Conservation (phyloP, 345 rosid species). For the Tarenaya hassleriana region DNA sequence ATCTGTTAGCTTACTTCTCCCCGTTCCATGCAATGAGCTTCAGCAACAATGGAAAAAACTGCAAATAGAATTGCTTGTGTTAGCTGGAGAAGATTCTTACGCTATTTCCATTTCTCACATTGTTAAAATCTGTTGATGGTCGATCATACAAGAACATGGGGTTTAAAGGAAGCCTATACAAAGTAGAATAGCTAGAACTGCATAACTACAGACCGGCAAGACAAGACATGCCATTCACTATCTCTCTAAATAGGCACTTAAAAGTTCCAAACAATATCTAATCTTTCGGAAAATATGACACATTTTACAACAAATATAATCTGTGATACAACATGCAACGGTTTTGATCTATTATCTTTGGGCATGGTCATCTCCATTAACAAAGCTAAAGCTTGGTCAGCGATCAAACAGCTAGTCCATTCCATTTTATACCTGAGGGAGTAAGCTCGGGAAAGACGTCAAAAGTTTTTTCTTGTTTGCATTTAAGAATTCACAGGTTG, state of each 20-base stretch:
- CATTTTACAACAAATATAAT: neutral
- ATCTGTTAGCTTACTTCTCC: conserved; percentile 55
- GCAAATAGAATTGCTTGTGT: conserved; percentile 26
- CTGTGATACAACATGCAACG: neutral
- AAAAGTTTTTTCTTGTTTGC: conserved; percentile 61
- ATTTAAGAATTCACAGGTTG: conserved; percentile 75
- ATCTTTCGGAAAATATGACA: neutral
- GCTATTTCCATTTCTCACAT: conserved; percentile 6
- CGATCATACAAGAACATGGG: neutral
- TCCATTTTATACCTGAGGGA: conserved; percentile 60
- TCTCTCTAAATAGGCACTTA: neutral
- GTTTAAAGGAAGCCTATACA: neutral
- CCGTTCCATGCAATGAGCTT: conserved; percentile 95
- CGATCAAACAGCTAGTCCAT: neutral
- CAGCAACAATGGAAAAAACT: conserved; percentile 91
- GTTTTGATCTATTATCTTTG: neutral
- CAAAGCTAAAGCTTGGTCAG: neutral
- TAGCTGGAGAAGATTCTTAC: conserved; percentile 13
- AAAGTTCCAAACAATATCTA: neutral
- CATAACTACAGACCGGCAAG: neutral
- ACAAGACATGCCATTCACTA: neutral
- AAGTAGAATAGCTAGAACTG: neutral
- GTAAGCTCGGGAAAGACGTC: conserved; percentile 57
- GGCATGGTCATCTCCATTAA: neutral
- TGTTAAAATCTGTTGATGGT: neutral